Base-by-base conservation (phyloP, 2,329 filamentous ascomycete species). In the Lecanicillium sp. region DNA sequence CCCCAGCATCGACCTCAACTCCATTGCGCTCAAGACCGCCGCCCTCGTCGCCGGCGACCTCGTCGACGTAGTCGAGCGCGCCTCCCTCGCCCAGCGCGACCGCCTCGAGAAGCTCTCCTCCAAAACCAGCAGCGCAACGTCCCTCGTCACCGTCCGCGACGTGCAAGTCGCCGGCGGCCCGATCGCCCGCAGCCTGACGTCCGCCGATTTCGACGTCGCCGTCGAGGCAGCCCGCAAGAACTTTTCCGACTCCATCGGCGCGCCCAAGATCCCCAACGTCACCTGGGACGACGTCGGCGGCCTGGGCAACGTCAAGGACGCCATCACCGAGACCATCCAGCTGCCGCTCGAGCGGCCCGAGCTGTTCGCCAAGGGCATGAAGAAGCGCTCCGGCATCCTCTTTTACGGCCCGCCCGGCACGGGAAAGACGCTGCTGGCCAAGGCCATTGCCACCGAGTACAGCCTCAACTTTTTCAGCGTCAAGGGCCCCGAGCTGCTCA, bases 211-310 rank as follows among this genome's bases (percentile, higher is more conserved):
- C 48, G 88, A 95, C 39, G 66, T 81, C n/a, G 92, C 92, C 0
- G 90, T 98, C 4, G 90, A 97, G 43, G 87, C 89, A 5, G 92
- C 92, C 1, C 81, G 92, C 39, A 96, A 96, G 72, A 97, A 96
- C 62, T 98, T 98, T 58, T 90, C 92, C 5, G 92, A 97, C 59
- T 84, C 90, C 0, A 98, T 98, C 47, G 92, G 92, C 17, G 92
- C 92, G 5, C 92, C 92, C 3, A 97, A 97, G 72, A 97, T 97
- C 45, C 92, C 90, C 6, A 96, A 95, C 46, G 92, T 98, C 6
- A 83, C 83, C 17, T 98, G 90, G 90, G 84, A 90, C 49, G 90
- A 98, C 58, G 90, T 98, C 15, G 90, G 90, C 59, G 90, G 92
- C 36, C 72, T 97, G 22, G 81, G 84, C 20, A 88, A 95, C 51